Evolutionary conservation across 2,329 filamentous ascomycete species (phyloP), one percentile per base, ranked within the genome.

Genomic region (Paecilomyces sp.): DNA sequence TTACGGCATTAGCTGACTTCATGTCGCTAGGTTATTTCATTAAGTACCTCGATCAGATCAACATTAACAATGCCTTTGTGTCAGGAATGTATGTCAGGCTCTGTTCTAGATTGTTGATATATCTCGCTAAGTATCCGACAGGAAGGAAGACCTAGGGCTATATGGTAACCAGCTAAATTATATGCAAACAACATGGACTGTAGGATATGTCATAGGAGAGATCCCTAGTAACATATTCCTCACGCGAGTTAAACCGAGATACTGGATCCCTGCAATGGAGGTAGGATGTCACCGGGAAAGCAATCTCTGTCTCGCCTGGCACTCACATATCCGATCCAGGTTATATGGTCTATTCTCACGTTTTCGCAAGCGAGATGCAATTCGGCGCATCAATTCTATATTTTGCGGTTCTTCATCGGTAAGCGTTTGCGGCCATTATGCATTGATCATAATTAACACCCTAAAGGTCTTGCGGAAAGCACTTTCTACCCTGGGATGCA

Each of bases 131-230:
- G 28, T 3, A 11, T 12, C 31, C 4, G 52, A 31, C 18, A 79
- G 76, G 80, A 79, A 83, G 66, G 80, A 84, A 64, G 82, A 85
- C 57, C 69, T 85, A 0, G 67, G 72, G 1, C 69, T 85, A 31
- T 79, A 80, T 50, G 77, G 77, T 1, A 85, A 85, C 61, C 73
- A 86, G 58, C 73, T 85, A 51, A 84, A 85, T 55, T 81, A 80
- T 60, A 80, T 82, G 71, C 76, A 84, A 57, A 81, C 83, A 0
- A 80, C 78, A 41, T 88, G 84, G 76, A 85, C 82, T 0, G 77
- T 83, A 0, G 85, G 85, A 3, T 88, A 88, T 63, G 81, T 84
- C 0, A 74, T 87, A 57, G 80, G 79, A 2, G 74, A 82, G 58
- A 75, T 83, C 13, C 80, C 80, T 0, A 79, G 75, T 55, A 83